Conservation (phyloP, 2,329 filamentous ascomycete species). For the Beauveria sp. region DNA sequence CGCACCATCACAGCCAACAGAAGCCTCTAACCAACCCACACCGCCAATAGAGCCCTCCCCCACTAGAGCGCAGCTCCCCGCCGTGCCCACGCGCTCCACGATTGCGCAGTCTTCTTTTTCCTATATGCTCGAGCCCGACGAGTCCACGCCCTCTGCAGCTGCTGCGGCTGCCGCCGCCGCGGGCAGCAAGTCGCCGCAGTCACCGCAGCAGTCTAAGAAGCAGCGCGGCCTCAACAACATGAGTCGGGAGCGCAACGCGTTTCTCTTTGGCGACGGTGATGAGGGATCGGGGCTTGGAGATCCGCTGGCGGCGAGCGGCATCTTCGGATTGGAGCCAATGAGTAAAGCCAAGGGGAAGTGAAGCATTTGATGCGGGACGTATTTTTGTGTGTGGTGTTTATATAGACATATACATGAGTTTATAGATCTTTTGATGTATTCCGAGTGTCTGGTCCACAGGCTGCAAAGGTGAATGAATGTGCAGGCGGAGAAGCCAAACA, state of each 20-base stretch:
- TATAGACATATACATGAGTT: no score
- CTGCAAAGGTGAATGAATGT: no score
- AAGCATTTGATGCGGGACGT: not conserved
- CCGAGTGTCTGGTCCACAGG: no score
- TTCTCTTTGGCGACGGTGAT: slow-evolving; percentile 48
- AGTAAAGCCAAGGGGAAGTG: slow-evolving; percentile 19
- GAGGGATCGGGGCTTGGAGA: slow-evolving; percentile 22
- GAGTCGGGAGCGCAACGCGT: slow-evolving; percentile 49
- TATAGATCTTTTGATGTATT: no score
- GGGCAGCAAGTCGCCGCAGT: slow-evolving; percentile 23
- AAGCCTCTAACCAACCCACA: not conserved
- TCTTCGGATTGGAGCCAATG: slow-evolving; percentile 49
- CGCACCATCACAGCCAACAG: not conserved
- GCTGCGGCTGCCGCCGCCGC: slow-evolving; percentile 7
- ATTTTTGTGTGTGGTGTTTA: no score
- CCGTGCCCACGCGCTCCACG: slow-evolving; percentile 53
- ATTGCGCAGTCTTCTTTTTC: slow-evolving; percentile 70
- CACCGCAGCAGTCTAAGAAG: slow-evolving; percentile 28
- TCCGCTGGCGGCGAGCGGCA: slow-evolving; percentile 37
- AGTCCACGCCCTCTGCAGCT: slow-evolving; percentile 20
- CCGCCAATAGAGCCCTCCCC: not conserved
- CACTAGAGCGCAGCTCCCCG: slow-evolving; percentile 19
- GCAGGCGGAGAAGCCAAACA: no score
- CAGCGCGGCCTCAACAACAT: slow-evolving; percentile 34
- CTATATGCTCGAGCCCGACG: slow-evolving; percentile 64